Base-by-base conservation (phyloP, 768 basidiomycete genomes). In the Boletus subparvulus region DNA sequence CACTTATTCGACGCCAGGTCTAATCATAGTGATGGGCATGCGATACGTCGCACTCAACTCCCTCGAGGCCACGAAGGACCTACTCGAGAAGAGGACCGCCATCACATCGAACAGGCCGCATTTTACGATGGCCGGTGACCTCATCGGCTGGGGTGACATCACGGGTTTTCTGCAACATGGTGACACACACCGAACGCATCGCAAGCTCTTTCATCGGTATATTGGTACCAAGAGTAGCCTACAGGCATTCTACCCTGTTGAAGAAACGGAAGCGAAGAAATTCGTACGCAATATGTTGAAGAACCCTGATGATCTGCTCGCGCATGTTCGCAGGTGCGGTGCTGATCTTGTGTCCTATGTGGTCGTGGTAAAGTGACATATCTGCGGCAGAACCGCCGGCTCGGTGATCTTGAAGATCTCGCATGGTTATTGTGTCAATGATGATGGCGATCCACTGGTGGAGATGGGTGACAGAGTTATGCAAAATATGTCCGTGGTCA, bases 11-110 rank as follows among this genome's bases (percentile, higher is more conserved):
- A 39, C 17, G 7, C 39, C 17, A 39, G 39, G 39, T n/a, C n/a
- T 17, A 4, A 39, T 39, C 9, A n/a, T 39, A 0, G 58, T 80
- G 33, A 67, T 82, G 44, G 74, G 78, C 32, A 74, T 78, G 51
- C 73, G 74, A 7, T 73, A 82, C 66, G 59, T 85, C 44, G 70
- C 84, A 50, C 68, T 85, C 40, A 82, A 78, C 67, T 75, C 74
- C 59, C 55, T 75, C 56, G 69, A 78, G 58, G 74, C 73, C 4
- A 50, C 36, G 13, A 42, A 19, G 13, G 52, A 63, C 17, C 24
- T 65, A 17, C 52, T 65, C 6, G 57, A 52, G n/a, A 65, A 59
- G 36, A 56, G 50, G 35, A 56, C 52, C 10, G 45, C 59, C 1
- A 42, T 45, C 16, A 35, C 44, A 6, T 63, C 56, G 16, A 36